Conservation (phyloP, 768 basidiomycete species). For the Podaxis sp. region DNA sequence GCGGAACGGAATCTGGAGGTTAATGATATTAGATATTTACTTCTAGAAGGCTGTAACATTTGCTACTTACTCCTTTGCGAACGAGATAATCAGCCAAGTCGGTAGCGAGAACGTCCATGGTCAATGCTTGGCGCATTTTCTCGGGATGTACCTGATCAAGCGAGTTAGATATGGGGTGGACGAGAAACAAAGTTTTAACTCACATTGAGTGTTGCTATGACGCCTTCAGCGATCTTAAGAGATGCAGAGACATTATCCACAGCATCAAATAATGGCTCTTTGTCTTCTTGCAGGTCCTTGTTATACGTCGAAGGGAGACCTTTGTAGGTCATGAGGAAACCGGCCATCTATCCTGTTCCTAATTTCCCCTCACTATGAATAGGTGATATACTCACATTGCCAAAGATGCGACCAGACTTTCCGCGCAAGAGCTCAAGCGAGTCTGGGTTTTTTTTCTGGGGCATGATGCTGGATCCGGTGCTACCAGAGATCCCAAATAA, state of each 20-base stretch:
- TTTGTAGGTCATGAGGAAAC: slow-evolving; percentile 96
- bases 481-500: slow-evolving; percentile 37
- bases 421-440: slow-evolving; percentile 94
- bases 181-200: slow-evolving; percentile 22
- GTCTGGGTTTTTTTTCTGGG: slow-evolving; percentile 99
- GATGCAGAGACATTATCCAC: slow-evolving; percentile 89
- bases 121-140: slow-evolving; percentile 88
- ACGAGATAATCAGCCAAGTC: slow-evolving; percentile 98
- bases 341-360: slow-evolving; percentile 70
- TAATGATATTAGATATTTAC: neutral
- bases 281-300: slow-evolving; percentile 98
- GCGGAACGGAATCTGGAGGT: slow-evolving; percentile 86
- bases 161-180: neutral
- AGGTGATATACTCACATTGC: slow-evolving; percentile 56
- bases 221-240: slow-evolving; percentile 91
- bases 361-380: neutral
- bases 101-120: slow-evolving; percentile 98
- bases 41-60: neutral
- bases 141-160: slow-evolving; percentile 72
- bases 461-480: slow-evolving; percentile 99
- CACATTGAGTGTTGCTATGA: slow-evolving; percentile 87
- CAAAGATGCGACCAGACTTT: slow-evolving; percentile 93
- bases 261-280: slow-evolving; percentile 94
- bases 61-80: slow-evolving; percentile 83
- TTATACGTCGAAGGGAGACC: slow-evolving; percentile 99